A percentile compares a stretch with the other conserved stretches of the same genome.
phyloP scores from a whole-genome alignment of 371 early-diverging fungal genomes.

The Apophysomyces variabilis region DNA sequence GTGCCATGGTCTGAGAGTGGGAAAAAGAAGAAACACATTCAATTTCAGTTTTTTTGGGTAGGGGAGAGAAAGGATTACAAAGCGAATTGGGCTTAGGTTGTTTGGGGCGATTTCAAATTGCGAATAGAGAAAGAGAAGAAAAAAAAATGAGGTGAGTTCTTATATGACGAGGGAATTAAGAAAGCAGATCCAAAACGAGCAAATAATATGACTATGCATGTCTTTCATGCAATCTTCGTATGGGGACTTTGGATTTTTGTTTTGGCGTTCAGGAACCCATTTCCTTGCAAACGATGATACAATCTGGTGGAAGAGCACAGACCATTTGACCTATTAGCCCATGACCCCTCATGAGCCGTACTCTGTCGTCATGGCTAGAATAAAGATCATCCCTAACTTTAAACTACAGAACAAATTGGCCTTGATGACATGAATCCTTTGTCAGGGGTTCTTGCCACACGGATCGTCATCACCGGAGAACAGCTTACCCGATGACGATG shows the following conservation, averaged over 20 bases:
- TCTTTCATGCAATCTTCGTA: neutral
- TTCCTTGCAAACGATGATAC: neutral
- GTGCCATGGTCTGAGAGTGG: conserved; percentile 56
- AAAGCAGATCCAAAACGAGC: neutral
- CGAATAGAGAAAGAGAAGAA: neutral
- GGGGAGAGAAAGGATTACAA: conserved; percentile 5
- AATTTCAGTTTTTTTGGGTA: neutral
- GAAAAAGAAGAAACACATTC: conserved; percentile 1
- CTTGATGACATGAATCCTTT: neutral
- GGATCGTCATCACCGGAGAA: conserved; percentile 3
- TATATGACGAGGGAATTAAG: neutral
- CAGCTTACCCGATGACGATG: conserved; percentile 1
- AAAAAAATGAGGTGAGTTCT: conserved; percentile 10
- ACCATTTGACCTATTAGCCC: conserved; percentile 9
- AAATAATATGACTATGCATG: neutral
- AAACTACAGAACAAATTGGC: neutral
- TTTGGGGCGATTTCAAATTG: conserved; percentile 10
- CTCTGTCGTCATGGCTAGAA: neutral
- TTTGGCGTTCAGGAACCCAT: neutral
- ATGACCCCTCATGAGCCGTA: conserved; percentile 8
- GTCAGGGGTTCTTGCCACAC: conserved; percentile 7
- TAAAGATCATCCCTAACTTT: neutral
- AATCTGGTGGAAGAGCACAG: conserved; percentile 12
- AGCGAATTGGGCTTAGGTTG: conserved; percentile 3
- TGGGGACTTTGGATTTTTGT: neutral